These are phyloP conservation scores for Xylariales sp. DNA, from an alignment of 2,329 filamentous ascomycete species.

Conservation along the genomic window DNA sequence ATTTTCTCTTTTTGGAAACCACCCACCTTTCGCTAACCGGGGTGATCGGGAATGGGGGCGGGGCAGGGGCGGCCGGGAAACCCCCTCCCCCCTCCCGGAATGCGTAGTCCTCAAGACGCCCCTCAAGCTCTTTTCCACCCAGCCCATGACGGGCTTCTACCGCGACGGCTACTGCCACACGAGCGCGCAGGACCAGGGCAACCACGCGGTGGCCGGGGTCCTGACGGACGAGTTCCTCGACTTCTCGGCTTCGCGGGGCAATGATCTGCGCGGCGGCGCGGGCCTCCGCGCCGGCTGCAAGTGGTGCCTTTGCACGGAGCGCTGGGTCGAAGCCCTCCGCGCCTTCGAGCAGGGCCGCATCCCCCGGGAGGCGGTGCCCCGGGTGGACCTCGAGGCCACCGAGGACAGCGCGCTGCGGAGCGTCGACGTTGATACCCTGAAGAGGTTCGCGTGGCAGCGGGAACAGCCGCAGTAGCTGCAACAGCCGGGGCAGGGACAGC, in stretches of 20 bases:
- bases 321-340: slow-evolving; percentile 57
- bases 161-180: slow-evolving; percentile 57
- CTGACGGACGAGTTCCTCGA: slow-evolving; percentile 59
- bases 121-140: slow-evolving; percentile 51
- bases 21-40: too few relatives aligned
- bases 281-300: slow-evolving; percentile 55
- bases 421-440: slow-evolving; percentile 42
- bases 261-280: slow-evolving; percentile 47
- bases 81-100: too few relatives aligned
- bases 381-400: slow-evolving; percentile 45
- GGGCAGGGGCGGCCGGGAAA: too few relatives aligned
- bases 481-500: too few relatives aligned
- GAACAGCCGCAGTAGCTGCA: too few relatives aligned
- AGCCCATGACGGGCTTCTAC: slow-evolving; percentile 56
- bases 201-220: slow-evolving; percentile 55
- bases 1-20: too few relatives aligned
- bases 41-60: too few relatives aligned
- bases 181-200: slow-evolving; percentile 45
- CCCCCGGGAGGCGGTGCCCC: slow-evolving; percentile 21
- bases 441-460: slow-evolving; percentile 53
- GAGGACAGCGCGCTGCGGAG: slow-evolving; percentile 46
- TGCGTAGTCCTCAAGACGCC: slow-evolving; percentile 57
- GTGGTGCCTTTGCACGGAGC: slow-evolving; percentile 57
- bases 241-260: slow-evolving; percentile 53
- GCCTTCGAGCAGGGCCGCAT: slow-evolving; percentile 41